Base-by-base conservation (phyloP, 148 eudicot species). In the Nepenthes gracilis region DNA sequence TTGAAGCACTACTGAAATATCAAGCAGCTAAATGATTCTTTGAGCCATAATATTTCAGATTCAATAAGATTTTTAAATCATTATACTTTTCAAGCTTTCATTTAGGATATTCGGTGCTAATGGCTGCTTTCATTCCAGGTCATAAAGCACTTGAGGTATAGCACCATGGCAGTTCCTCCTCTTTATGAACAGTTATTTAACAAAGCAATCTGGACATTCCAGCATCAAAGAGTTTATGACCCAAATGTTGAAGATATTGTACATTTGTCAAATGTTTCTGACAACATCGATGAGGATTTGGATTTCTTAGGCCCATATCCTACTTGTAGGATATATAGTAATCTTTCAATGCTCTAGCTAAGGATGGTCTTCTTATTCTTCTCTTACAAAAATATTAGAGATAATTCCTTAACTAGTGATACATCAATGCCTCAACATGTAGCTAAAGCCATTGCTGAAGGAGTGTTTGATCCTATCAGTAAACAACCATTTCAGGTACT, bases 301-400 rank as follows among this genome's bases (percentile, higher is more conserved):
- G 97, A 93, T 66, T 93, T 93, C 73, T 74, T 93, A 77, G 99
- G 99, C 80, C 97, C 99, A 93, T 93, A 93, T 93, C 99, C 99
- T 93, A 78, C 60, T 59, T 15, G 49, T 40, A 47, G 10, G 15
- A 7, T 38, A 32, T 47, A 40, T 60, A 2, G 38, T 45, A 47
- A 33, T 79, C 57, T 33, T 66, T 67, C 66, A 57, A 52, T 62
- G 47, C 49, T 56, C 9, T 54, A 15, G 60, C 52, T 61, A 33
- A 36, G 9, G 47, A 36, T 6, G 4, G n/a, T 14, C 35, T 13
- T 12, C 7, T 58, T 7, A 23, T 38, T 34, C 33, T 13, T 36
- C 23, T 33, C 40, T 2, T 9, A 53, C 12, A 2, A 6, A 7
- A 12, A 10, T 49, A 2, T 8, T 67, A 13, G 1, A 15, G 35